Percentiles rank a stretch among this genome's conserved stretches.
Conservation (phyloP, 495 filamentous ascomycete species). For the Echria macrotheca region DNA sequence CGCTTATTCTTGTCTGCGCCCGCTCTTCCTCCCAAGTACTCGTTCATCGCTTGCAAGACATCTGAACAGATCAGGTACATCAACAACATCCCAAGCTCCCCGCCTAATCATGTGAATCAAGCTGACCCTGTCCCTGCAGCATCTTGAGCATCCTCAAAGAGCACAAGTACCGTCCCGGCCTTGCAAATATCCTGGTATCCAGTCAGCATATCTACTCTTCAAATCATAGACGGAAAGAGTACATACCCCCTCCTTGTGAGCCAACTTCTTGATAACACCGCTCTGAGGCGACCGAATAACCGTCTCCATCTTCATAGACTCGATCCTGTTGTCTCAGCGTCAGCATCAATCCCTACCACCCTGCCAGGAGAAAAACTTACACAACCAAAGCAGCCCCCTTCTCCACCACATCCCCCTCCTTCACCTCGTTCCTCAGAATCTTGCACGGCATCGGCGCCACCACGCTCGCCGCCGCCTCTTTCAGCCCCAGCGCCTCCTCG, state of each 20-base stretch:
- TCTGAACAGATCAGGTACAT: too few relatives aligned
- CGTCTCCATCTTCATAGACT: conserved; percentile 99
- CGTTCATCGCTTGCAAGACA: too few relatives aligned
- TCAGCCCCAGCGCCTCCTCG: conserved; percentile 77
- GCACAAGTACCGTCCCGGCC: conserved; percentile 50
- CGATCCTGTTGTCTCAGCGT: conserved; percentile 50
- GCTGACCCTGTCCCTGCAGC: too few relatives aligned
- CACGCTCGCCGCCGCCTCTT: conserved; percentile 76
- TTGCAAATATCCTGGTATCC: conserved; percentile 28
- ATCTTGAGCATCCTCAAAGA: conserved; percentile 43
- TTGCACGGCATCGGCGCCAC: conserved; percentile 91
- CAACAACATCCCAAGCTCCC: too few relatives aligned
- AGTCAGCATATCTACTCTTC: too few relatives aligned
- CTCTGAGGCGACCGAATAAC: conserved; percentile 86
- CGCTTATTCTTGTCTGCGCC: too few relatives aligned
- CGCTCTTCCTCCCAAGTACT: too few relatives aligned
- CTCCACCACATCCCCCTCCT: conserved; percentile 71
- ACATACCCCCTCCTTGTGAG: conserved; percentile 78
- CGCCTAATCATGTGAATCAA: too few relatives aligned
- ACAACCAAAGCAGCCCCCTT: conserved; percentile 89
- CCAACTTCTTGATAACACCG: conserved; percentile 72
- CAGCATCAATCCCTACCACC: background rate
- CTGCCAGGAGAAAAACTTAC: conserved; percentile 31
- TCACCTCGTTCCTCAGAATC: conserved; percentile 75
- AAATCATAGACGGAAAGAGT: too few relatives aligned